A percentile compares a stretch with the other conserved stretches of the same genome.
phyloP scores from a whole-genome alignment of 148 eudicot species.

The Persicaria tinctoria region DNA sequence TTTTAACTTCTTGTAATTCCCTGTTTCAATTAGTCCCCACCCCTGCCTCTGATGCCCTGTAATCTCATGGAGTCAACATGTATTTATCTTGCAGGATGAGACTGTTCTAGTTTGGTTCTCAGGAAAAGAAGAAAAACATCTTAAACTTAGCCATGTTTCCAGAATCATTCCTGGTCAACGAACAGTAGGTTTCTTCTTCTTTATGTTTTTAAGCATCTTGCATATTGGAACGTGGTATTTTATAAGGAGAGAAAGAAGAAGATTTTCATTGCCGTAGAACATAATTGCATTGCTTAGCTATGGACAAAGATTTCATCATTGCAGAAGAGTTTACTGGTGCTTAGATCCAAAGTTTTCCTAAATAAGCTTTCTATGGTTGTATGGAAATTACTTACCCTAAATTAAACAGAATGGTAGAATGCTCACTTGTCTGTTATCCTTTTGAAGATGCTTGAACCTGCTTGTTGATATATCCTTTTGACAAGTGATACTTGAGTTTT shows the following conservation, averaged over 20 bases:
- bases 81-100: constrained; percentile 48
- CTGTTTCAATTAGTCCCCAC: background rate
- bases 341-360: background rate
- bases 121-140: constrained; percentile 62
- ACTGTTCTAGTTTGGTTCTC: constrained; percentile 55
- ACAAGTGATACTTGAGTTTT: background rate
- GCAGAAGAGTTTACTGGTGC: background rate
- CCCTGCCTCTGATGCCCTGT: background rate
- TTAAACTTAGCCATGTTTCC: constrained; percentile 52
- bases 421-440: background rate
- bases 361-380: background rate
- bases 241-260: background rate
- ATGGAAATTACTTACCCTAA: background rate
- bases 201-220: background rate
- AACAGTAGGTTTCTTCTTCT: constrained; percentile 37
- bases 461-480: background rate
- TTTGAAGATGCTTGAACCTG: background rate
- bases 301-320: background rate
- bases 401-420: background rate
- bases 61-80: background rate
- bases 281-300: background rate
- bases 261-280: background rate
- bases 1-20: background rate
- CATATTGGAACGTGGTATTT: background rate
- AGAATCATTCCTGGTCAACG: constrained; percentile 80